Percentiles rank a stretch among this genome's conserved stretches.
Conservation (phyloP, 83 land plant genomes). For the Picea abies region DNA sequence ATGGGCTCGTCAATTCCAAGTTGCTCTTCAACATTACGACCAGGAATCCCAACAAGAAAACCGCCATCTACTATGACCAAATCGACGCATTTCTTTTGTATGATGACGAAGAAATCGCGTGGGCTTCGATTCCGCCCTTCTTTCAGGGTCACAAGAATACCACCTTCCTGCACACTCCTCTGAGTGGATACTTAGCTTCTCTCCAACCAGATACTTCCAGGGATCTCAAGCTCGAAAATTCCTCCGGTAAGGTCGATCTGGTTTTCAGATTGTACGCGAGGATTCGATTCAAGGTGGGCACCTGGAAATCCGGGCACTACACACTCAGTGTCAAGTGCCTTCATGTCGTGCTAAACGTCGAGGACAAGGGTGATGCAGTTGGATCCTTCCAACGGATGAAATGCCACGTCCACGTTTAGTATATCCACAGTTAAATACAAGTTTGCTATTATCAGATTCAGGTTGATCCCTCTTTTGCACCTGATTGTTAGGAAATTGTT, state of each 20-base stretch:
- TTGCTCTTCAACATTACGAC: conserved; percentile 19
- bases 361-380: background rate
- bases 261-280: conserved; percentile 5
- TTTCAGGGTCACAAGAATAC: conserved; percentile 37
- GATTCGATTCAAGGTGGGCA: conserved; percentile 19
- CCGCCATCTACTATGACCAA: conserved; percentile 29
- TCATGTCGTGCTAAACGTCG: background rate
- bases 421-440: no score
- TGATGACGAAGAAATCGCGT: conserved; percentile 20
- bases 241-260: background rate
- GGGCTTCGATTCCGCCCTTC: conserved; percentile 24
- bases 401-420: background rate
- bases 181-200: background rate
- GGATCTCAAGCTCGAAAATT: background rate
- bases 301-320: background rate
- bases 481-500: no score
- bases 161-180: conserved; percentile 2
- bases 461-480: no score
- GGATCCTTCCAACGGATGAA: background rate
- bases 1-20: conserved; percentile 18
- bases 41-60: conserved; percentile 34
- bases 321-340: background rate
- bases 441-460: no score
- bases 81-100: conserved; percentile 10
- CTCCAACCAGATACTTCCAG: background rate